Base-by-base conservation (phyloP, 1,284 basidiomycete species). In the Chiua sp. region DNA sequence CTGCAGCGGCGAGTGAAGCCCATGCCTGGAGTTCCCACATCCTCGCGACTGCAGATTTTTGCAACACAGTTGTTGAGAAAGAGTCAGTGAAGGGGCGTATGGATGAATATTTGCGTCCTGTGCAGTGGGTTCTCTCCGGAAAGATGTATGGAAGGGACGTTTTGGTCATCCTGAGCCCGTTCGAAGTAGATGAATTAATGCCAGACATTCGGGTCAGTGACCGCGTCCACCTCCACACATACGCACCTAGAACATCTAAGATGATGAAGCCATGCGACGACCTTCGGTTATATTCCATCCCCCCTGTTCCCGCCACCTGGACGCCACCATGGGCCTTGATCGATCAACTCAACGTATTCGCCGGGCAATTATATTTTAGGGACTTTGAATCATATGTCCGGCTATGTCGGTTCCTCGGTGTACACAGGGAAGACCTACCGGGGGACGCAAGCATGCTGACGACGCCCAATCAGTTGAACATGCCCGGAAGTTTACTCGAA, bases 121-220 rank as follows among this genome's bases (percentile, higher is more conserved):
- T 80, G n/a, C 72, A 77, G 44, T 80, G 81, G 80, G 67, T 82
- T 47, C 47, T 79, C 28, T 75, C 77, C 2, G 52, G 55, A 15
- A 55, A 37, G 33, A 6, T 7, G 35, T 22, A 2, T 15, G 23
- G 37, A 7, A 53, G 26, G 7, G 46, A 37, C 3, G 56, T 66
- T 12, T 62, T 79, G 3, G 70, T 83, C 28, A 64, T 76, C 12
- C 55, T 81, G 58, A 82, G 82, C 61, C 79, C 81, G 5, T 74
- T 46, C 57, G 82, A 84, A 59, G 78, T 67, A 26, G 77, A 82
- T 51, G 58, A 62, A 32, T 70, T 82, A 15, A 67, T 82, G 12
- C 74, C 77, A 0, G 44, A 56, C 1, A 79, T 82, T 54, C 75
- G 72, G 23, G 44, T 49, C 22, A 77, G 73, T 62, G 59, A 63